phyloP scores from a whole-genome alignment of 345 rosid genomes.

The Kandelia obovata region DNA sequence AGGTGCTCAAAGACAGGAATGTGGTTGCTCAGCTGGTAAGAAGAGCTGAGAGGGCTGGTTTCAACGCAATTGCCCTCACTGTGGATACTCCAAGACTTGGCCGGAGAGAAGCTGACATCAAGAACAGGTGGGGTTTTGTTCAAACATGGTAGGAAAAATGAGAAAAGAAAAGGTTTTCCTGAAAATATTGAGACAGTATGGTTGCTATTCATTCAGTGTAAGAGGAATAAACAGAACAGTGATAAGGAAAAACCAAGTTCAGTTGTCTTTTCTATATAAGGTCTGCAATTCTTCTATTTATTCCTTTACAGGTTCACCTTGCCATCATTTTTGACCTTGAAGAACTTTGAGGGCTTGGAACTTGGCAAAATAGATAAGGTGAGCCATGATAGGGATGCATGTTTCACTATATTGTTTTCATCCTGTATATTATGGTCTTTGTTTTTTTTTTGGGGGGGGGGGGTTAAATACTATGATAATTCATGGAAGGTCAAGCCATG shows the following conservation, averaged over 20 bases:
- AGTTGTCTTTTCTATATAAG: neutral
- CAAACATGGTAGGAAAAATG: neutral
- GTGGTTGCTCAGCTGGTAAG: slow-evolving; percentile 77
- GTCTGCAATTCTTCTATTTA: slow-evolving; percentile 3
- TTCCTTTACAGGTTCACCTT: slow-evolving; percentile 52
- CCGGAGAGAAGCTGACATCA: slow-evolving; percentile 92
- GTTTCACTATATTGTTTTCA: neutral
- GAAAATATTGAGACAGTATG: no score
- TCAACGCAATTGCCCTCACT: slow-evolving; percentile 92
- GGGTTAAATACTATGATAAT: neutral
- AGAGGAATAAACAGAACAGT: no score
- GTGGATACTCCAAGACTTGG: slow-evolving; percentile 95
- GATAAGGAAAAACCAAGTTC: neutral
- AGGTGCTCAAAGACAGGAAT: slow-evolving; percentile 81
- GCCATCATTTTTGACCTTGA: slow-evolving; percentile 68
- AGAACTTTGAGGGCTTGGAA: slow-evolving; percentile 85
- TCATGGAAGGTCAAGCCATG: neutral
- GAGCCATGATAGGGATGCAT: slow-evolving; percentile 8
- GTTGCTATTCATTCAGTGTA: no score
- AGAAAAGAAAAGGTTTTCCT: neutral
- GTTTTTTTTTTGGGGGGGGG: neutral
- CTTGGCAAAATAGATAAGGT: slow-evolving; percentile 77
- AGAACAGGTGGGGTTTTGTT: slow-evolving; percentile 54
- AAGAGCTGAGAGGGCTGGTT: slow-evolving; percentile 92
- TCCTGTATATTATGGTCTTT: no score